Percentiles rank a stretch among this genome's conserved stretches.
Conservation (phyloP, 2,329 filamentous ascomycete species). For the Fusarium agapanthi region DNA sequence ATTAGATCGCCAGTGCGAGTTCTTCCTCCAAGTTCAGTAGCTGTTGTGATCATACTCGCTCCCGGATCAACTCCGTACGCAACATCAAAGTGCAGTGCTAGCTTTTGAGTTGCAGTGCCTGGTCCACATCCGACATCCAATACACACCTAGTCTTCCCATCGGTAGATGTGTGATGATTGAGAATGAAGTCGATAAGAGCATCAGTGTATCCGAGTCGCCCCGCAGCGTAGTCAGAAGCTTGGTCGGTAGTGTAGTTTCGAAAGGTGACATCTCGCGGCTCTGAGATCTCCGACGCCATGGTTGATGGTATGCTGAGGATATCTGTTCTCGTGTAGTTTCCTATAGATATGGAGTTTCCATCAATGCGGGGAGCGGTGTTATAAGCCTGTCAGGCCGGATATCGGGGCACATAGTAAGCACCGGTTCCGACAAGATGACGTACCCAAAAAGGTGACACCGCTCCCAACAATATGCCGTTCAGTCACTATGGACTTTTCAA, state of each 20-base stretch:
- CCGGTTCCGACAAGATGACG: not conserved
- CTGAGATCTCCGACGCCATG: not conserved
- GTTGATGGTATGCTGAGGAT: accelerated
- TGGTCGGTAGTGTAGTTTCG: conserved; percentile 1
- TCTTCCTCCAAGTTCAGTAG: not conserved
- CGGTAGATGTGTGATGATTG: not conserved
- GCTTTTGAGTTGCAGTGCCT: not conserved
- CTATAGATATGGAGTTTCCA: accelerated
- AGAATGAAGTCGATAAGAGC: not conserved
- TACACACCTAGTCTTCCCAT: not conserved
- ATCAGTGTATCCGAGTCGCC: not conserved
- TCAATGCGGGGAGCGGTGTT: accelerated
- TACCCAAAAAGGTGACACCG: not conserved
- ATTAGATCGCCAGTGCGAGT: not conserved
- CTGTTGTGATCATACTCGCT: not conserved
- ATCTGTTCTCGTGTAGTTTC: not conserved
- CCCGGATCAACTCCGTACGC: conserved; percentile 8
- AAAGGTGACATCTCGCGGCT: not conserved
- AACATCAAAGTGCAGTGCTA: not conserved
- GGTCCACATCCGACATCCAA: conserved; percentile 12
- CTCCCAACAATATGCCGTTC: accelerated
- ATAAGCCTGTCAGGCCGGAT: not conserved
- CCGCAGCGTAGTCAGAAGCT: not conserved
- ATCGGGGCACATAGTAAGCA: not conserved
- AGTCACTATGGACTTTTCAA: not conserved